These are phyloP conservation scores for Colletotrichum euphorbiae DNA, from an alignment of 2,329 filamentous ascomycete genomes.

Conservation along the genomic window DNA sequence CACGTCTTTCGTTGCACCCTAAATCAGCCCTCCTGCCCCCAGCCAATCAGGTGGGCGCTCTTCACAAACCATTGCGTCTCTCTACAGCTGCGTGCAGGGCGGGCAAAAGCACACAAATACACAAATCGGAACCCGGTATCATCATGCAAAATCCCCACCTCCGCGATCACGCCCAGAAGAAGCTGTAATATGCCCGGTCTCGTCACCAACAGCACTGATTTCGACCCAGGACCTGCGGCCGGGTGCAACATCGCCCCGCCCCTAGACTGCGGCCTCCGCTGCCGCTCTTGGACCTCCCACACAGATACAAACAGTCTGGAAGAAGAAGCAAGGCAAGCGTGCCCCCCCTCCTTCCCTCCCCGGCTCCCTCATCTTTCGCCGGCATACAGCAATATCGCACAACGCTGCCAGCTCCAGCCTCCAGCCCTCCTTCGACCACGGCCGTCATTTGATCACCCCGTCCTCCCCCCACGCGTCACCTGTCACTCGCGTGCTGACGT, in stretches of 20 bases:
- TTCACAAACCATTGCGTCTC: background rate
- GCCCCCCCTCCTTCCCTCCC: no score
- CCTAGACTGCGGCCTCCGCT: background rate
- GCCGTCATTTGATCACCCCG: constrained; percentile 11
- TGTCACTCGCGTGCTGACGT: constrained; percentile 9
- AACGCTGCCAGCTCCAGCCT: background rate
- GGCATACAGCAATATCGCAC: constrained; percentile 6
- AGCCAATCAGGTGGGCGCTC: constrained; percentile 18
- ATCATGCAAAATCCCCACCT: constrained; percentile 22
- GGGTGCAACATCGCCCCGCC: constrained; percentile 17
- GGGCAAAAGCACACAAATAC: constrained; percentile 24
- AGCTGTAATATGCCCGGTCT: constrained; percentile 3
- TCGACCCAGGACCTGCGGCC: background rate
- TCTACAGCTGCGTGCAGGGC: constrained; percentile 32
- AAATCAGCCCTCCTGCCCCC: constrained; percentile 8
- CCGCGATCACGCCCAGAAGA: constrained; percentile 6
- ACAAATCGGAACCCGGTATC: constrained; percentile 28
- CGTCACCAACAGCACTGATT: constrained; percentile 8
- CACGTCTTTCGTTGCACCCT: background rate
- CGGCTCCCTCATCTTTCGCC: background rate
- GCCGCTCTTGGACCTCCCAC: background rate
- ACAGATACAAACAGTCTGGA: background rate
- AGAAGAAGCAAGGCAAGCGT: background rate
- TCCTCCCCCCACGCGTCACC: constrained; percentile 24
- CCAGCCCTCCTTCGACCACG: constrained; percentile 1